These are phyloP conservation scores for Neoscytalidium dimidiatum DNA, from an alignment of 2,329 filamentous ascomycete genomes.

Conservation along the genomic window DNA sequence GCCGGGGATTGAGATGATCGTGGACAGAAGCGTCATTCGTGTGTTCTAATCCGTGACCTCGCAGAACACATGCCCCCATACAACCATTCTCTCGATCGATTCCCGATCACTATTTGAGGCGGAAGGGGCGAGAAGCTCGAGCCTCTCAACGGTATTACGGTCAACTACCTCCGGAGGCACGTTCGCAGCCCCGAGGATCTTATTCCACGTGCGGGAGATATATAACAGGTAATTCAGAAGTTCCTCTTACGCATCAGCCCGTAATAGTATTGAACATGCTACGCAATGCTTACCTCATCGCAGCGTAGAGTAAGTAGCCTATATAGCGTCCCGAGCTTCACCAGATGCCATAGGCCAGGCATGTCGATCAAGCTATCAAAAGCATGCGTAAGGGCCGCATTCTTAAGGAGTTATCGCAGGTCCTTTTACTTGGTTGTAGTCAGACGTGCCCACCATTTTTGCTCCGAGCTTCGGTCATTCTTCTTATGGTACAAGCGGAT, in stretches of 20 bases:
- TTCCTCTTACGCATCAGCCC: slow-evolving; percentile 11
- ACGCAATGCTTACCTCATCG: slow-evolving; percentile 22
- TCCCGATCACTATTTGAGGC: slow-evolving; percentile 9
- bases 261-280: background rate
- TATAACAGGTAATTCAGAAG: slow-evolving; percentile 20
- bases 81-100: background rate
- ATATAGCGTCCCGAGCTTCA: slow-evolving; percentile 27
- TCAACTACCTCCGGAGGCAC: slow-evolving; percentile 6
- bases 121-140: slow-evolving; percentile 20
- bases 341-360: slow-evolving; percentile 24
- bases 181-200: background rate
- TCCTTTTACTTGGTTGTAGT: slow-evolving; percentile 24
- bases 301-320: slow-evolving; percentile 26
- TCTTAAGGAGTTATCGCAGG: slow-evolving; percentile 25
- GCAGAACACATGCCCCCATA: slow-evolving; percentile 1
- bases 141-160: slow-evolving; percentile 17
- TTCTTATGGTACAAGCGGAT: slow-evolving; percentile 25
- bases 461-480: slow-evolving; percentile 20
- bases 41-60: background rate
- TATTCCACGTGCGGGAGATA: slow-evolving; percentile 8
- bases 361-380: slow-evolving; percentile 27
- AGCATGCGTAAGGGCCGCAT: slow-evolving; percentile 17
- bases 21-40: background rate
- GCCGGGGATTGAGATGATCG: slow-evolving; percentile 1
- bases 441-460: slow-evolving; percentile 25